A percentile compares a stretch with the other conserved stretches of the same genome.
phyloP scores from a whole-genome alignment of 1,284 basidiomycete genomes.

The Takashimella koratensis region DNA sequence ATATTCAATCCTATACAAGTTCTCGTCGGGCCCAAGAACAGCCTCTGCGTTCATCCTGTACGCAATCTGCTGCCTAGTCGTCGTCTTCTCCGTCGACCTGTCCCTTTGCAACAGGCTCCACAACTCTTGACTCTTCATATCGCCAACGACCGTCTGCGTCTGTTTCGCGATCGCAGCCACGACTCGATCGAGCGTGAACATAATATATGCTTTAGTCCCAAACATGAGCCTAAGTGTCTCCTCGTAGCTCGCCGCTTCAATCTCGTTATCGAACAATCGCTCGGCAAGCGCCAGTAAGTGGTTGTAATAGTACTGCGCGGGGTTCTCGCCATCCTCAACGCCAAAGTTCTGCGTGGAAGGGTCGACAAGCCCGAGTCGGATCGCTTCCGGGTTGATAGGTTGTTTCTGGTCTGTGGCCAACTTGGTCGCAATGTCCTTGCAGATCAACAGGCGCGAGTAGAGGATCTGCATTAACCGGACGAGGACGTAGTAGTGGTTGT shows the following conservation, averaged over 20 bases:
- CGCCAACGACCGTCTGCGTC: slow-evolving; percentile 72
- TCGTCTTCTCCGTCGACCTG: slow-evolving; percentile 56
- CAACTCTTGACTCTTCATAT: slow-evolving; percentile 79
- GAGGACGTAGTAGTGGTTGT: slow-evolving; percentile 88
- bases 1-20: slow-evolving; percentile 89
- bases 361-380: slow-evolving; percentile 63
- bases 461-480: slow-evolving; percentile 80
- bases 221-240: slow-evolving; percentile 97
- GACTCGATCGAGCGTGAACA: slow-evolving; percentile 92
- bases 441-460: slow-evolving; percentile 75
- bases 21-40: slow-evolving; percentile 81
- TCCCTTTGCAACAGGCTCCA: slow-evolving; percentile 76
- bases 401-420: slow-evolving; percentile 44
- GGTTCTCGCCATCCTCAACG: slow-evolving; percentile 51
- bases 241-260: slow-evolving; percentile 86
- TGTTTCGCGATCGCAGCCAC: slow-evolving; percentile 84
- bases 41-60: slow-evolving; percentile 78
- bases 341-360: slow-evolving; percentile 50
- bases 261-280: slow-evolving; percentile 86
- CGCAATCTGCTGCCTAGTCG: slow-evolving; percentile 79
- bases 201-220: slow-evolving; percentile 86
- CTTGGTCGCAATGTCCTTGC: slow-evolving; percentile 67
- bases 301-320: slow-evolving; percentile 69
- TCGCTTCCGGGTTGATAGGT: slow-evolving; percentile 56
- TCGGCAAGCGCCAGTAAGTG: slow-evolving; percentile 89